Conservation (phyloP, 805 yeast species). For the Ogataea polymorpha region DNA sequence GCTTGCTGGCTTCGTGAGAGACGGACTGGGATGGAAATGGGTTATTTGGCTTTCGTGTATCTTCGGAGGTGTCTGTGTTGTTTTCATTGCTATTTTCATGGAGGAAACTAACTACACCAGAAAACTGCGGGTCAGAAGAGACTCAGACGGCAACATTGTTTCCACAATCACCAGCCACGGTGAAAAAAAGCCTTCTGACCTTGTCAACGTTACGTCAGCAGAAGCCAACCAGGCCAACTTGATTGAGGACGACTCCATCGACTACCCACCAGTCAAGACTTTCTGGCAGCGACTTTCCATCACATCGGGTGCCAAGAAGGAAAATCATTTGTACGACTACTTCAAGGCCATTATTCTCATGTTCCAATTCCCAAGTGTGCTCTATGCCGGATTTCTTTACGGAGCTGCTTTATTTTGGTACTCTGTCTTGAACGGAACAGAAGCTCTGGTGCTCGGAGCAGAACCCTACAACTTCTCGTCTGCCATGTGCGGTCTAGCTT, state of each 20-base stretch:
- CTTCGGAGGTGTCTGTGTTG: conserved; percentile 40
- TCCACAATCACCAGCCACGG: conserved; percentile 25
- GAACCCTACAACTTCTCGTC: conserved; percentile 51
- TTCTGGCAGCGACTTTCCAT: conserved; percentile 42
- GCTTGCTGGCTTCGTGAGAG: conserved; percentile 54
- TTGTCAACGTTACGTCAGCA: conserved; percentile 9
- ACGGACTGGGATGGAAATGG: conserved; percentile 51
- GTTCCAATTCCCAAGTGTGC: conserved; percentile 48
- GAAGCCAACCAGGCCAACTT: conserved; percentile 30
- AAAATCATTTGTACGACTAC: conserved; percentile 25
- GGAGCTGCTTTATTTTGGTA: conserved; percentile 50
- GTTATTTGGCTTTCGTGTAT: conserved; percentile 49
- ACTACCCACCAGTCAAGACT: conserved; percentile 33
- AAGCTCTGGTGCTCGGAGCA: conserved; percentile 39
- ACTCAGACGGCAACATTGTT: conserved; percentile 21
- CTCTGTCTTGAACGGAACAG: conserved; percentile 49
- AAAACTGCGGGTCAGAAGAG: conserved; percentile 12
- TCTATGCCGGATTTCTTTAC: conserved; percentile 55
- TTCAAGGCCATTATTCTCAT: conserved; percentile 38
- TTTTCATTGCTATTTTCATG: conserved; percentile 42
- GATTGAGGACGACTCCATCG: conserved; percentile 19
- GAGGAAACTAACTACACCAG: conserved; percentile 52
- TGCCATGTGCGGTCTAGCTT: conserved; percentile 47
- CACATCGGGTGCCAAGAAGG: conserved; percentile 36
- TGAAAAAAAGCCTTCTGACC: conserved; percentile 4